Evolutionary conservation across 345 rosid genomes (phyloP).

Genomic region (Eucalyptus cladocalyx): DNA sequence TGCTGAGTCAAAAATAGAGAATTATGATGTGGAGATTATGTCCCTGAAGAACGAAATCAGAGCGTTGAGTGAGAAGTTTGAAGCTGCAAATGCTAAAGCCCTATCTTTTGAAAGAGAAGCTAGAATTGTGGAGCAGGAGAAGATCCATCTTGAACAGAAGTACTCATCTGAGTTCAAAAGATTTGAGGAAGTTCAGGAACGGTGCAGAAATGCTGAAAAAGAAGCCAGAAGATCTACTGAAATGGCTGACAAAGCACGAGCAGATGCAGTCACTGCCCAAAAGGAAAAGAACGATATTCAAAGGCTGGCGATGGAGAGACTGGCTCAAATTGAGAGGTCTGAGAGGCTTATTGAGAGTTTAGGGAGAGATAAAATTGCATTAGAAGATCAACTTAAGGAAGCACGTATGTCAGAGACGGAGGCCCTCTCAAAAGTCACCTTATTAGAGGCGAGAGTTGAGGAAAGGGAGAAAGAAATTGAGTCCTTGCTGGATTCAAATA

Average conservation of each 20-base stretch:
- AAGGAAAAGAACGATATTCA: constrained; percentile 76
- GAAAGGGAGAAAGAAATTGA: constrained; percentile 95
- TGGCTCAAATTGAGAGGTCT: constrained; percentile 73
- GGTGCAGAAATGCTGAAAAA: constrained; percentile 74
- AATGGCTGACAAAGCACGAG: constrained; percentile 76
- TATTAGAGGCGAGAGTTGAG: constrained; percentile 79
- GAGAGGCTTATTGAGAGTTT: constrained; percentile 69
- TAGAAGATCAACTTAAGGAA: constrained; percentile 47
- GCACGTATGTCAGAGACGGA: constrained; percentile 57
- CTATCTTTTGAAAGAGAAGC: constrained; percentile 74
- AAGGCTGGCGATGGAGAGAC: constrained; percentile 84
- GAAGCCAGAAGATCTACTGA: constrained; percentile 90
- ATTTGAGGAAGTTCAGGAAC: constrained; percentile 74
- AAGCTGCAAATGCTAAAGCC: constrained; percentile 53
- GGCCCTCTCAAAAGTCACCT: constrained; percentile 54
- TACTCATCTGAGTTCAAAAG: constrained; percentile 71
- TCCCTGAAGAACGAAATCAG: constrained; percentile 48
- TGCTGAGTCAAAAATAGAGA: constrained; percentile 74
- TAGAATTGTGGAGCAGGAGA: constrained; percentile 76
- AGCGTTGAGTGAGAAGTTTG: constrained; percentile 51
- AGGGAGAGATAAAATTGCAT: constrained; percentile 61
- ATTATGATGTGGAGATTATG: constrained; percentile 60
- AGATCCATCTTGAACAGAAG: constrained; percentile 67
- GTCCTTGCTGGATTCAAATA: constrained; percentile 53
- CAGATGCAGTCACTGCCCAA: constrained; percentile 73